A percentile compares a stretch with the other conserved stretches of the same genome.
These are phyloP conservation scores for Phlyctochytrium arcticum DNA, from an alignment of 192 early-diverging fungal species.

Conservation along the genomic window DNA sequence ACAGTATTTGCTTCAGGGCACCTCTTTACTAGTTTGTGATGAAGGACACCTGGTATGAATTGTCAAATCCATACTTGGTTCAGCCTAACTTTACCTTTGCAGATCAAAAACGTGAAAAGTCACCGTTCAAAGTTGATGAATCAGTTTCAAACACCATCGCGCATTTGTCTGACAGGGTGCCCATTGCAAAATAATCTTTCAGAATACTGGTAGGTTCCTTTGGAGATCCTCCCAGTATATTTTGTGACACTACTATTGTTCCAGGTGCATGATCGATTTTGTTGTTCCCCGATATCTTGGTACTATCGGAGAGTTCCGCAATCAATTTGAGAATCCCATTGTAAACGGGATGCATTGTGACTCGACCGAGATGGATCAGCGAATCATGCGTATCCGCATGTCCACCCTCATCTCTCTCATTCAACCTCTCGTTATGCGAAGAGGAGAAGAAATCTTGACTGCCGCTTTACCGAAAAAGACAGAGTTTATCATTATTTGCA, in stretches of 20 bases:
- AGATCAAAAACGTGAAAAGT: slow-evolving; percentile 38
- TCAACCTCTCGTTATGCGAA: slow-evolving; percentile 15
- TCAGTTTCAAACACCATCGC: slow-evolving; percentile 47
- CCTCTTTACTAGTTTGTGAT: slow-evolving; percentile 71
- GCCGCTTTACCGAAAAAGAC: slow-evolving; percentile 62
- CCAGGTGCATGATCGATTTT: slow-evolving; percentile 71
- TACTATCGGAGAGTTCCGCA: slow-evolving; percentile 46
- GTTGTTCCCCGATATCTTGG: slow-evolving; percentile 63
- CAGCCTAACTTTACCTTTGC: slow-evolving; percentile 9
- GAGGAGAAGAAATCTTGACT: slow-evolving; percentile 7
- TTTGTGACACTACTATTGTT: not conserved
- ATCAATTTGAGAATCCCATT: slow-evolving; percentile 41
- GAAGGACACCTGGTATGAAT: slow-evolving; percentile 67
- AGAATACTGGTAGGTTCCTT: slow-evolving; percentile 55
- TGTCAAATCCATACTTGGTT: too few relatives aligned
- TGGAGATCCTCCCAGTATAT: slow-evolving; percentile 2
- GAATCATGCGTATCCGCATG: not conserved
- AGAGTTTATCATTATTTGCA: slow-evolving; percentile 68
- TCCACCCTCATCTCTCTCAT: slow-evolving; percentile 8
- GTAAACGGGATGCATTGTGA: slow-evolving; percentile 12
- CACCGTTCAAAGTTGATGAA: slow-evolving; percentile 18
- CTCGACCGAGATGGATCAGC: slow-evolving; percentile 15
- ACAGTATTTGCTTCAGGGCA: slow-evolving; percentile 49
- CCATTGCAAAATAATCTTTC: slow-evolving; percentile 81
- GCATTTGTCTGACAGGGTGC: slow-evolving; percentile 76